These are phyloP conservation scores for Boletus reticulatus DNA, from an alignment of 768 basidiomycete genomes.

Conservation along the genomic window DNA sequence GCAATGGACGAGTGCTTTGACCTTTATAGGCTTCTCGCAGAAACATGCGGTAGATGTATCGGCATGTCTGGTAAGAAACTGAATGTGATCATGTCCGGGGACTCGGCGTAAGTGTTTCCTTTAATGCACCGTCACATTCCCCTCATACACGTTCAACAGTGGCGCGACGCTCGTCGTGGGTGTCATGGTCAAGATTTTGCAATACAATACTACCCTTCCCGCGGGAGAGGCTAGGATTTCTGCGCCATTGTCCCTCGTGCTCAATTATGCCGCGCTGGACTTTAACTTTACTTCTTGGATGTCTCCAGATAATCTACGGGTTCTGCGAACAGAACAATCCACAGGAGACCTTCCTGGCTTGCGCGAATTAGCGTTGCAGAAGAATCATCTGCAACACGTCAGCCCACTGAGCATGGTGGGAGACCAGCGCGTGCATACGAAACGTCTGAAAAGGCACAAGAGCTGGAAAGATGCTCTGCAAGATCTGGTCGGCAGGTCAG, in stretches of 20 bases:
- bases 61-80: constrained; percentile 87
- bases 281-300: constrained; percentile 99
- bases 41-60: constrained; percentile 74
- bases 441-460: constrained; percentile 46
- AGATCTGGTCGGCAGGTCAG: constrained; percentile 44
- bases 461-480: constrained; percentile 63
- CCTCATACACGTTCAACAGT: constrained; percentile 39
- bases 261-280: constrained; percentile 90
- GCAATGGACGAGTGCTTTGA: constrained; percentile 96
- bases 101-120: constrained; percentile 83
- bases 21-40: constrained; percentile 75
- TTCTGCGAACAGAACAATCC: constrained; percentile 86
- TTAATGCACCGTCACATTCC: neutral
- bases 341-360: constrained; percentile 76
- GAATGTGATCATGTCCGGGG: constrained; percentile 80
- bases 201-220: constrained; percentile 43
- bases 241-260: constrained; percentile 76
- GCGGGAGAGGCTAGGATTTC: constrained; percentile 47
- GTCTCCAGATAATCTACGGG: constrained; percentile 77
- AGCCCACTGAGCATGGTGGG: constrained; percentile 91
- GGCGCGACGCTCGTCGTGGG: constrained; percentile 87
- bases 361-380: constrained; percentile 68
- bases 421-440: constrained; percentile 47
- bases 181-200: constrained; percentile 82
- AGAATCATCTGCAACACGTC: constrained; percentile 85